Base-by-base conservation (phyloP, 225 moss, liverwort and hornwort species). In the Marchantia paleacea region DNA sequence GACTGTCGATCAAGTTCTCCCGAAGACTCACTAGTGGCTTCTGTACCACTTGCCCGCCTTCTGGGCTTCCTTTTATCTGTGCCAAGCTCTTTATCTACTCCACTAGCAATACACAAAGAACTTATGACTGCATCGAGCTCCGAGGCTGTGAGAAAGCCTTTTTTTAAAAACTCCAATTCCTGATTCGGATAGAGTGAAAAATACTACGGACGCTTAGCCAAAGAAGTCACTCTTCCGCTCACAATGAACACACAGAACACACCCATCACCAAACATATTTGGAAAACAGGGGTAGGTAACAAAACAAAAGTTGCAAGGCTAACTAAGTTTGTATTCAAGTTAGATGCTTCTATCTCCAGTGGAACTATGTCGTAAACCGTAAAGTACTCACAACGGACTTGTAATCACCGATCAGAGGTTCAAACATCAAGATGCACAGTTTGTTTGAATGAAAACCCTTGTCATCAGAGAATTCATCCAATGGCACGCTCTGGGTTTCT, bases 91-190 rank as follows among this genome's bases (percentile, higher is more conserved):
- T 81, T 77, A 62, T 91, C 91, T 60, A 90, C 84, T 49, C 88
- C 92, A 73, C 91, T 87, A 19, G 92, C 94, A 55, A 92, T 92
- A 30, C 85, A 87, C 52, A 94, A 84, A 24, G 89, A 84, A 81
- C 92, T 94, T 24, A 92, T 84, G 60, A 94, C 76, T 58, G 92
- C 91, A 74, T 94, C 94, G 10, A 94, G 86, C 83, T 94, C 94
- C 18, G 86, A 86, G 3, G 90, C 65, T 20, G 94, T 84, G 7
- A 94, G 82, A 71, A 73, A 81, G 0, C 94, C 94, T 71, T 85
- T 92, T 81, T 92, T 94, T 65, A 92, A 69, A 83, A 94, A 94
- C 84, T 94, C 91, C 48, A 94, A 82, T 82, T 92, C 91, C 89
- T 91, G 86, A 6, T 22, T 49, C 11, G 26, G 15, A 13, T 39